Percentiles rank a stretch among this genome's conserved stretches.
phyloP scores from a whole-genome alignment of 139 green algal genomes.

The Closterium sp. region DNA sequence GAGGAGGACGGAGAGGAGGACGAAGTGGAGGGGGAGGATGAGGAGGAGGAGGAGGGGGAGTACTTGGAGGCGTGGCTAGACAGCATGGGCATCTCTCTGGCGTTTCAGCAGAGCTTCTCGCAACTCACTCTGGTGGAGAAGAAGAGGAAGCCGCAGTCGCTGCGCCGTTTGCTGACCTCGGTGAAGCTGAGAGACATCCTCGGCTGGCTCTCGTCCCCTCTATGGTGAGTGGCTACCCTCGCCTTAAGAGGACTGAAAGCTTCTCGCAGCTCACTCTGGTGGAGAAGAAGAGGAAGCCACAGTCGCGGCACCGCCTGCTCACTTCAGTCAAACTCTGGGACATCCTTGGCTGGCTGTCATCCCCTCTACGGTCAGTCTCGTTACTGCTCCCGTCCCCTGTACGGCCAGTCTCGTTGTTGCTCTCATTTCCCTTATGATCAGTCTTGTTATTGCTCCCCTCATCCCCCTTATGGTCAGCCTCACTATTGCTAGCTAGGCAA shows the following conservation, averaged over 20 bases:
- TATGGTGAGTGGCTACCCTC: not conserved
- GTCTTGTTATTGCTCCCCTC: not conserved
- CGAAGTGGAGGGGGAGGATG: not conserved
- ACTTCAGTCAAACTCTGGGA: not conserved
- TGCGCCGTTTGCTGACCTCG: not conserved
- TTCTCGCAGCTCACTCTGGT: not conserved
- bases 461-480: not conserved
- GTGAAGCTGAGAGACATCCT: not conserved
- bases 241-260: not conserved
- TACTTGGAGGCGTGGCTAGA: not conserved
- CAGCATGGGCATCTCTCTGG: not conserved
- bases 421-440: not conserved
- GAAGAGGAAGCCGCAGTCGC: not conserved
- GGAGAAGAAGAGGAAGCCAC: not conserved
- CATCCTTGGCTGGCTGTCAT: not conserved
- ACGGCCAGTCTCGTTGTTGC: not conserved
- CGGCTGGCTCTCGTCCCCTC: not conserved
- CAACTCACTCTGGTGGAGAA: not conserved
- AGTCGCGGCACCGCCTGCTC: not conserved
- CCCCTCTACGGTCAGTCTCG: not conserved
- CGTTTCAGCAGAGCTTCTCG: not conserved
- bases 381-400: no score
- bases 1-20: not conserved
- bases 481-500: no score
- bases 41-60: constrained; percentile 8